A percentile compares a stretch with the other conserved stretches of the same genome.
Conservation (phyloP, 352 stramenopile genomes). For the Plasmopara halstedii region DNA sequence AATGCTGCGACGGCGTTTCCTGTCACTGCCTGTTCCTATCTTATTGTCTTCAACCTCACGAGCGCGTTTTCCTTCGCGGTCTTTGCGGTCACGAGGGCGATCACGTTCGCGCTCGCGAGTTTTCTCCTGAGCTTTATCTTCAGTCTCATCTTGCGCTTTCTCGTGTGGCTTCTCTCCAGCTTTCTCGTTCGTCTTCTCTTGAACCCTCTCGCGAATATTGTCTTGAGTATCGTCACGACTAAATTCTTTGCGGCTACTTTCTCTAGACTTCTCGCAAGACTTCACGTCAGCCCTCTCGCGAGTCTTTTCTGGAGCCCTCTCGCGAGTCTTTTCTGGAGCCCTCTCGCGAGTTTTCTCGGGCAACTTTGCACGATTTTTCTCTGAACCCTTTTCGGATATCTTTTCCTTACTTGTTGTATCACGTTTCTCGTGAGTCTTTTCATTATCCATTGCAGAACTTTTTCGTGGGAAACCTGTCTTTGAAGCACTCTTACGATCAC, state of each 20-base stretch:
- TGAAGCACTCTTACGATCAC: slow-evolving; percentile 1
- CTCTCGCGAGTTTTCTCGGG: background rate
- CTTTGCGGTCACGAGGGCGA: slow-evolving; percentile 25
- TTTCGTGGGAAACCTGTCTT: background rate
- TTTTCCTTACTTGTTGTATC: slow-evolving; percentile 15
- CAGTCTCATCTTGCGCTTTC: background rate
- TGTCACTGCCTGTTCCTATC: slow-evolving; percentile 8
- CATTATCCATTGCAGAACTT: slow-evolving; percentile 12
- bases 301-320: background rate
- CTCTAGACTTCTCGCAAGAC: background rate
- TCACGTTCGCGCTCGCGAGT: slow-evolving; percentile 18
- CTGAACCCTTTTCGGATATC: slow-evolving; percentile 1
- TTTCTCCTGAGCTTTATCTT: slow-evolving; percentile 14
- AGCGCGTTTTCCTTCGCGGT: slow-evolving; percentile 30
- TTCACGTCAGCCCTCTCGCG: background rate
- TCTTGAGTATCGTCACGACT: background rate
- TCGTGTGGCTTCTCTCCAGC: background rate
- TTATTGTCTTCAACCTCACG: slow-evolving; percentile 28
- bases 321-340: background rate
- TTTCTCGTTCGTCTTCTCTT: background rate
- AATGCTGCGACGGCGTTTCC: slow-evolving; percentile 23
- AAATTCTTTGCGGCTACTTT: too few species aligned
- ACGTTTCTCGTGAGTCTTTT: background rate
- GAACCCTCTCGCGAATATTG: background rate
- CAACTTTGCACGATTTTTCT: background rate